phyloP scores from a whole-genome alignment of 768 basidiomycete genomes.

The Strobilomyces dryophilus region DNA sequence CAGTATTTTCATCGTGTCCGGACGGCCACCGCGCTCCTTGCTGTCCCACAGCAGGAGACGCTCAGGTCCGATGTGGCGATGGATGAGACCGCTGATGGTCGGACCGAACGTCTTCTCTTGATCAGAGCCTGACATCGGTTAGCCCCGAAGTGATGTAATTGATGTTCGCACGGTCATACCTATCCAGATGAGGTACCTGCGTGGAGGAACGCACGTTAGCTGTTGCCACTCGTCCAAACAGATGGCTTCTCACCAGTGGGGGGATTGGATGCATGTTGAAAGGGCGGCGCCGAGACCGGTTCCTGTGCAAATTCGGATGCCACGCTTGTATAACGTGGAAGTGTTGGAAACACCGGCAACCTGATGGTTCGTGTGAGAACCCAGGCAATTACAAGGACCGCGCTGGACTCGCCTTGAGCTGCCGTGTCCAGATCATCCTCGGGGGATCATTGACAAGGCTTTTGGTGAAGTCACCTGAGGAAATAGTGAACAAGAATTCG shows the following conservation, averaged over 20 bases:
- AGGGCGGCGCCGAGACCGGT: conserved; percentile 79
- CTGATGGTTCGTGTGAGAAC: conserved; percentile 32
- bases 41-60: conserved; percentile 76
- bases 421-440: conserved; percentile 69
- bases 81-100: conserved; percentile 71
- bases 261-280: conserved; percentile 73
- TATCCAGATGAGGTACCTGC: conserved; percentile 79
- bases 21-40: conserved; percentile 67
- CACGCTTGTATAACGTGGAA: conserved; percentile 72
- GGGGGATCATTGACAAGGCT: conserved; percentile 69
- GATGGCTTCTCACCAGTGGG: conserved; percentile 50
- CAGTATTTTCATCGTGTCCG: conserved; percentile 73
- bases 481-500: background rate
- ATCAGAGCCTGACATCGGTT: conserved; percentile 53
- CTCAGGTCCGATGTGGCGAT: conserved; percentile 67
- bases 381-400: background rate
- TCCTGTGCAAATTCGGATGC: conserved; percentile 78
- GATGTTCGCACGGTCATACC: conserved; percentile 32
- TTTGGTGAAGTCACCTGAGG: conserved; percentile 66
- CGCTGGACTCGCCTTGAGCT: conserved; percentile 55
- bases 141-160: conserved; percentile 5
- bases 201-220: conserved; percentile 1
- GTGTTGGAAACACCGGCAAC: conserved; percentile 80
- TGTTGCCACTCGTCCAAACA: background rate
- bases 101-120: conserved; percentile 84